A percentile compares a stretch with the other conserved stretches of the same genome.
Conservation (phyloP, 2,329 filamentous ascomycete genomes). For the Xylariaceae sp. region DNA sequence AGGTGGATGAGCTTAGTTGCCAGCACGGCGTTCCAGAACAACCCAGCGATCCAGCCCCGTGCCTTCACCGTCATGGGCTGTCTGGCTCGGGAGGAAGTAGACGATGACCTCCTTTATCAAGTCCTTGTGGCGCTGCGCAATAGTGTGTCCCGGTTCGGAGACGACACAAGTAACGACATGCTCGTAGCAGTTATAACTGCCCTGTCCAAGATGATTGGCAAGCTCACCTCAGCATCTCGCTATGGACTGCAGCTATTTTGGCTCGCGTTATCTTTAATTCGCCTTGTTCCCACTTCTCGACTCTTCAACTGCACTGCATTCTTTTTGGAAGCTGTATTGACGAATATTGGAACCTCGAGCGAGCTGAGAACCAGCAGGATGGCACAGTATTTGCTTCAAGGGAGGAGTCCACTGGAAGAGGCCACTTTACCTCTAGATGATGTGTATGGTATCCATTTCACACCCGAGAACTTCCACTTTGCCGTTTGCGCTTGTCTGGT, state of each 20-base stretch:
- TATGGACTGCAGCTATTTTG: constrained; percentile 68
- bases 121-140: constrained; percentile 64
- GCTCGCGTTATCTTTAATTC: constrained; percentile 62
- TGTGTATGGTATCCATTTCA: constrained; percentile 62
- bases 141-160: constrained; percentile 60
- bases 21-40: constrained; percentile 69
- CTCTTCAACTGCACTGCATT: constrained; percentile 64
- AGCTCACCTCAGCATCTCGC: constrained; percentile 61
- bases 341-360: constrained; percentile 58
- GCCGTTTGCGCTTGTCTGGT: constrained; percentile 62
- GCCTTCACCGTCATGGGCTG: constrained; percentile 71
- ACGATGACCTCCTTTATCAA: constrained; percentile 67
- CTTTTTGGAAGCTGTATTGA: constrained; percentile 61
- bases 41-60: constrained; percentile 64
- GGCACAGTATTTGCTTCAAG: constrained; percentile 56
- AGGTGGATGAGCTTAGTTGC: constrained; percentile 71
- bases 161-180: constrained; percentile 64
- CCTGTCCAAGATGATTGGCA: constrained; percentile 67
- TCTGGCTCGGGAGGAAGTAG: constrained; percentile 65
- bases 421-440: constrained; percentile 59
- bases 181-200: constrained; percentile 63
- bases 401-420: constrained; percentile 56
- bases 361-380: constrained; percentile 58
- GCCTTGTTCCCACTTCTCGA: constrained; percentile 52
- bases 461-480: constrained; percentile 60